Conservation (phyloP, 2,329 filamentous ascomycete genomes). For the Sporothrix pseudoabietina region DNA sequence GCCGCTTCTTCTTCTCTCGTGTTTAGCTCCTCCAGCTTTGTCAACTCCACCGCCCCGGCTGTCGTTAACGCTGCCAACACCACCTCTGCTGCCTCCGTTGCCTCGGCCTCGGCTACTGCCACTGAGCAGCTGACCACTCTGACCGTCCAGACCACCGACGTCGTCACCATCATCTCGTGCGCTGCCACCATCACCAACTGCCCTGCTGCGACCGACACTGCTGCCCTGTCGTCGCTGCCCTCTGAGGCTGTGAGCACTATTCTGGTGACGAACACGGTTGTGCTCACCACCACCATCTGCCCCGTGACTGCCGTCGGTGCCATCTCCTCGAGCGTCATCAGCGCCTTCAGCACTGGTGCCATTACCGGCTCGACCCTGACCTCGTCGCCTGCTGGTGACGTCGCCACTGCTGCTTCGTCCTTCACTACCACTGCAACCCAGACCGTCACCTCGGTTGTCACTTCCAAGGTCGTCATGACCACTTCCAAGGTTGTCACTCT, state of each 20-base stretch:
- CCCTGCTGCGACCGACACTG: constrained; percentile 41
- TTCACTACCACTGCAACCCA: constrained; percentile 37
- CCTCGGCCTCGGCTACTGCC: not conserved
- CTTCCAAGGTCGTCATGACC: constrained; percentile 33
- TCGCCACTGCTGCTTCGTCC: constrained; percentile 40
- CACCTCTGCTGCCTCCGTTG: not conserved
- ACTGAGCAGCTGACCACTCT: constrained; percentile 42
- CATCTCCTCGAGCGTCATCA: constrained; percentile 45
- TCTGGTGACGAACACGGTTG: constrained; percentile 46
- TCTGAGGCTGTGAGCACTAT: constrained; percentile 39
- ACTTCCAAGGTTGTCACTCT: constrained; percentile 36
- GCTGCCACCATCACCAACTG: constrained; percentile 38
- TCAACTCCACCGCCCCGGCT: constrained; percentile 17
- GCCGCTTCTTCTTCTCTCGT: not conserved
- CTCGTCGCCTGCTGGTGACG: constrained; percentile 38
- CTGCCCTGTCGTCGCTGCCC: constrained; percentile 44
- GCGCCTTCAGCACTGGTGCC: constrained; percentile 40
- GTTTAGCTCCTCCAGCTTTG: constrained; percentile 12
- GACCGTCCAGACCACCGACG: constrained; percentile 45
- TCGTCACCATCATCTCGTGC: constrained; percentile 44
- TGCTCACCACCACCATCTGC: constrained; percentile 48
- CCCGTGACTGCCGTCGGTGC: constrained; percentile 46
- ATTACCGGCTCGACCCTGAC: constrained; percentile 47
- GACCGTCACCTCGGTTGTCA: constrained; percentile 29
- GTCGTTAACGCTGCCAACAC: constrained; percentile 20